phyloP scores from a whole-genome alignment of 768 basidiomycete species.

The Boletus bicolor region DNA sequence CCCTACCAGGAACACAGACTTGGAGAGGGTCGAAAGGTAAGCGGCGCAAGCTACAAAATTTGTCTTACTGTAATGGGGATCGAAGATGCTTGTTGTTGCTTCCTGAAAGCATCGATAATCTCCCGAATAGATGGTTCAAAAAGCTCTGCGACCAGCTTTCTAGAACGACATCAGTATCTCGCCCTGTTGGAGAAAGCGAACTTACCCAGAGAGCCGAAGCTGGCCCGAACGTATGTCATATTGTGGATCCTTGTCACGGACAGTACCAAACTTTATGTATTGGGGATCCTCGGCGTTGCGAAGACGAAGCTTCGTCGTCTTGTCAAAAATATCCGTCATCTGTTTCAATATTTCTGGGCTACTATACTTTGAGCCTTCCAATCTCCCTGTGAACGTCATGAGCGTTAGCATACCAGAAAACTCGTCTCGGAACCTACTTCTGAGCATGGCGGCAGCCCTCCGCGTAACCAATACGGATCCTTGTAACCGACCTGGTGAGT shows the following conservation, averaged over 20 bases:
- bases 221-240: slow-evolving; percentile 39
- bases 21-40: neutral
- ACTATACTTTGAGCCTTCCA: slow-evolving; percentile 32
- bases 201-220: slow-evolving; percentile 38
- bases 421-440: slow-evolving; percentile 11
- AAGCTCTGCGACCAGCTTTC: slow-evolving; percentile 38
- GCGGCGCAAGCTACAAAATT: neutral
- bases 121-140: slow-evolving; percentile 44
- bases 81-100: slow-evolving; percentile 31
- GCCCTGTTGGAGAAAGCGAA: neutral
- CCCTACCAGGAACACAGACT: slow-evolving; percentile 50
- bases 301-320: slow-evolving; percentile 42
- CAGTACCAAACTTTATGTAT: slow-evolving; percentile 41
- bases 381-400: slow-evolving; percentile 19
- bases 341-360: slow-evolving; percentile 32
- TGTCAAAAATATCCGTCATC: slow-evolving; percentile 40
- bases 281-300: slow-evolving; percentile 37
- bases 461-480: slow-evolving; percentile 40
- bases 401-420: neutral
- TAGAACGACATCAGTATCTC: slow-evolving; percentile 11
- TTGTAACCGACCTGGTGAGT: slow-evolving; percentile 36
- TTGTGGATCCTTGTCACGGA: slow-evolving; percentile 37
- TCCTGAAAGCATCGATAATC: slow-evolving; percentile 35
- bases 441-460: slow-evolving; percentile 33
- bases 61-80: slow-evolving; percentile 32